phyloP scores from a whole-genome alignment of 805 yeast genomes.

The Schwanniomyces pseudopolymorphus region DNA sequence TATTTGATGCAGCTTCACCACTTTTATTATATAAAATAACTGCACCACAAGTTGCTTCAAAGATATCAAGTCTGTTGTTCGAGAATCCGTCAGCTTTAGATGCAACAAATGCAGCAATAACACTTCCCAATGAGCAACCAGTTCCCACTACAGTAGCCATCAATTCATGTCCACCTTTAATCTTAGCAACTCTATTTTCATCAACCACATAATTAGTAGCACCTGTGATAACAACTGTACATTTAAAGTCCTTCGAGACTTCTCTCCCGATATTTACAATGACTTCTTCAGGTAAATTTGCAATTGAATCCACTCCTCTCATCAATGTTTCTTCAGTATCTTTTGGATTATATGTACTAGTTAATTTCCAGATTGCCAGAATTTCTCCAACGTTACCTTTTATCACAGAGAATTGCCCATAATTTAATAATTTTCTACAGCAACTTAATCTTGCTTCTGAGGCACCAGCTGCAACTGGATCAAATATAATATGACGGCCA shows the following conservation, averaged over 20 bases:
- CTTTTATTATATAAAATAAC: constrained; percentile 59
- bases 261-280: constrained; percentile 42
- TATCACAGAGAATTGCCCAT: constrained; percentile 63
- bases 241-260: constrained; percentile 50
- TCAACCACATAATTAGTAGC: constrained; percentile 26
- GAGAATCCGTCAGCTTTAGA: constrained; percentile 31
- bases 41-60: constrained; percentile 53
- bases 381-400: constrained; percentile 91
- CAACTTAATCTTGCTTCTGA: constrained; percentile 54
- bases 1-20: constrained; percentile 51
- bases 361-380: constrained; percentile 49
- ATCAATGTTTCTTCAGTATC: constrained; percentile 35
- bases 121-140: constrained; percentile 81
- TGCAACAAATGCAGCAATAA: constrained; percentile 59
- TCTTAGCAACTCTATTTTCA: constrained; percentile 19
- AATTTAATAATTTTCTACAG: constrained; percentile 49
- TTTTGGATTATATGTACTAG: constrained; percentile 15
- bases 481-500: constrained; percentile 69
- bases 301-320: constrained; percentile 72
- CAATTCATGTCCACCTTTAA: constrained; percentile 58
- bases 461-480: constrained; percentile 95
- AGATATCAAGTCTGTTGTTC: constrained; percentile 20
- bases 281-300: constrained; percentile 17
- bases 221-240: constrained; percentile 76
- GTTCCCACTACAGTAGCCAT: constrained; percentile 77